phyloP scores from a whole-genome alignment of 805 yeast species.

The Nakazawaea populi region DNA sequence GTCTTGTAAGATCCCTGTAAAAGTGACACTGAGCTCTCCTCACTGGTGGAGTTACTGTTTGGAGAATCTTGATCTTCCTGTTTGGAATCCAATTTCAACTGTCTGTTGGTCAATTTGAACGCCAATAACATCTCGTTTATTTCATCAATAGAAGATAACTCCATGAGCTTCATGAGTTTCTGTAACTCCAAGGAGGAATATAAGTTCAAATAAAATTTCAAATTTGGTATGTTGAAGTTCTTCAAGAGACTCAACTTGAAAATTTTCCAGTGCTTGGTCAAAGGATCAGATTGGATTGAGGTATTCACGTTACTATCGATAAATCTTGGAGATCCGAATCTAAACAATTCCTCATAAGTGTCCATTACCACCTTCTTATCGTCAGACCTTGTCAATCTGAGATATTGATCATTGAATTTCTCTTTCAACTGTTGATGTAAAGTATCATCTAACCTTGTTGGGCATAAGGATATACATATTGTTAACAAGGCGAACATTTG shows the following conservation, averaged over 20 bases:
- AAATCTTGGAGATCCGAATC: constrained; percentile 43
- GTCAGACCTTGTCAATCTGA: constrained; percentile 28
- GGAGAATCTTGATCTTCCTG: not conserved
- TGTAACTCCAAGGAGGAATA: constrained; percentile 39
- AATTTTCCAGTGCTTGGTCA: constrained; percentile 34
- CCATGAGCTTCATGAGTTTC: constrained; percentile 33
- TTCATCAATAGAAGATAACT: constrained; percentile 17
- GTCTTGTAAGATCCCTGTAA: constrained; percentile 33
- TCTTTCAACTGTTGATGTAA: constrained; percentile 38
- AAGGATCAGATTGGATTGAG: constrained; percentile 31
- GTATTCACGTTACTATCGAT: constrained; percentile 28
- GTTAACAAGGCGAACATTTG: constrained; percentile 47
- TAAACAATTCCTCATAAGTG: constrained; percentile 39
- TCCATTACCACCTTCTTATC: constrained; percentile 35
- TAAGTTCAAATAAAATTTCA: constrained; percentile 38
- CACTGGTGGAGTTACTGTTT: not conserved
- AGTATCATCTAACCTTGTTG: constrained; percentile 40
- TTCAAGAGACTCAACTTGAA: constrained; percentile 36
- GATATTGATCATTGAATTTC: constrained; percentile 39
- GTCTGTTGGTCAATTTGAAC: constrained; percentile 39
- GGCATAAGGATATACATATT: constrained; percentile 37
- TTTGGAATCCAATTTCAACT: constrained; percentile 28
- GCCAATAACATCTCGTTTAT: constrained; percentile 33
- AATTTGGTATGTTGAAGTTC: constrained; percentile 30
- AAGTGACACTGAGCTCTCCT: constrained; percentile 13